Percentiles rank a stretch among this genome's conserved stretches.
These are phyloP conservation scores for Spergularia bocconei DNA, from an alignment of 148 eudicot genomes.

Conservation along the genomic window DNA sequence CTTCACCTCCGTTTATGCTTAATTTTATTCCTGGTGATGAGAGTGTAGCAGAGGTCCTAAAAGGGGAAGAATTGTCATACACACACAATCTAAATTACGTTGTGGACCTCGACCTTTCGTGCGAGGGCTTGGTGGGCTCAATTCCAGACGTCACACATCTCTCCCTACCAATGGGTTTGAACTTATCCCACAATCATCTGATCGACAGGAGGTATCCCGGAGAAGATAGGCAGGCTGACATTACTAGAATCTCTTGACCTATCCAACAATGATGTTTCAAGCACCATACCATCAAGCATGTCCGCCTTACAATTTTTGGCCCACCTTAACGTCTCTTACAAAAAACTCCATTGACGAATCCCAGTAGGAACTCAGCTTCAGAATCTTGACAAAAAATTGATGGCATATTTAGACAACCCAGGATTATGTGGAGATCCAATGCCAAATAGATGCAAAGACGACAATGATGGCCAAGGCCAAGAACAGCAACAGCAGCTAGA, in stretches of 20 bases:
- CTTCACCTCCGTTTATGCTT: background rate
- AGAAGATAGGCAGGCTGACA: conserved; percentile 22
- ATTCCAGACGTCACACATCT: conserved; percentile 31
- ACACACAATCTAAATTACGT: conserved; percentile 10
- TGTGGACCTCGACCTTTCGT: conserved; percentile 38
- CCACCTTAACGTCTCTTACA: conserved; percentile 33
- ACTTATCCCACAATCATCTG: conserved; percentile 37
- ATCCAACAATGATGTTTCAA: conserved; percentile 28
- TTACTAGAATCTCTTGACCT: conserved; percentile 38
- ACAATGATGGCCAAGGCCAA: background rate
- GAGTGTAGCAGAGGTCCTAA: conserved; percentile 5
- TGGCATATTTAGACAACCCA: conserved; percentile 30
- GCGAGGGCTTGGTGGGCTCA: conserved; percentile 24
- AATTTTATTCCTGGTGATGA: background rate
- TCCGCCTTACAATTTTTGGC: conserved; percentile 22
- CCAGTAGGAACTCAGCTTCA: conserved; percentile 26
- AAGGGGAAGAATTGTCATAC: conserved; percentile 20
- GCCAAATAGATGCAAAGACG: conserved; percentile 24
- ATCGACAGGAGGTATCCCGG: conserved; percentile 35
- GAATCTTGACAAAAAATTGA: conserved; percentile 32
- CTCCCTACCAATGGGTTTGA: conserved; percentile 16
- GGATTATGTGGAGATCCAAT: conserved; percentile 44
- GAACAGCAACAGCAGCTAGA: background rate
- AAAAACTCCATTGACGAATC: conserved; percentile 33
- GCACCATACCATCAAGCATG: conserved; percentile 35